These are phyloP conservation scores for Somion occarium DNA, from an alignment of 1,284 basidiomycete species.

Conservation along the genomic window DNA sequence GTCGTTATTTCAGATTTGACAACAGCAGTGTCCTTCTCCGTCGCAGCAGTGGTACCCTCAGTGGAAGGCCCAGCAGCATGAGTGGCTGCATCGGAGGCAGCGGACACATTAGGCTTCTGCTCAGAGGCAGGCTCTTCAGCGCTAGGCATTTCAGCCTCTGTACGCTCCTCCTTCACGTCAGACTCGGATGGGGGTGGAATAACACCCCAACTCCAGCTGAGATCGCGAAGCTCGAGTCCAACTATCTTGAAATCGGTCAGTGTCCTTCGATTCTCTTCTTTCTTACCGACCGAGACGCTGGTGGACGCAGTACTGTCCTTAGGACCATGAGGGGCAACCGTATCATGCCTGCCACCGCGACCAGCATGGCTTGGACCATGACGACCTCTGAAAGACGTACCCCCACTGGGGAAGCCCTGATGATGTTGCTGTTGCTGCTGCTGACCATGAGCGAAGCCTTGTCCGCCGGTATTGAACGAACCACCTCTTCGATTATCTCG, in stretches of 20 bases:
- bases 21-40: constrained; percentile 6
- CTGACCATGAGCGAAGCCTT: constrained; percentile 34
- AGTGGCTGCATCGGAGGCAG: constrained; percentile 7
- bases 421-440: constrained; percentile 31
- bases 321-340: constrained; percentile 28
- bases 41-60: constrained; percentile 18
- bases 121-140: constrained; percentile 4
- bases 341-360: constrained; percentile 52
- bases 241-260: constrained; percentile 96
- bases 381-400: constrained; percentile 38
- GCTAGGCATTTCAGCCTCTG: constrained; percentile 12
- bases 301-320: constrained; percentile 26
- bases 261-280: constrained; percentile 78
- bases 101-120: constrained; percentile 3
- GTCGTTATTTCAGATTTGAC: constrained; percentile 2
- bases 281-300: constrained; percentile 48
- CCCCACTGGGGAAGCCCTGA: constrained; percentile 18
- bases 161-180: constrained; percentile 23
- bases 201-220: constrained; percentile 72
- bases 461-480: constrained; percentile 47
- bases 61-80: constrained; percentile 12
- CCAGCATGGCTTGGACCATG: constrained; percentile 30
- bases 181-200: constrained; percentile 31
- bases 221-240: constrained; percentile 74
- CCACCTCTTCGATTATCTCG: constrained; percentile 62